phyloP scores from a whole-genome alignment of 2,329 filamentous ascomycete species.

The Xylariomycetidae sp. region DNA sequence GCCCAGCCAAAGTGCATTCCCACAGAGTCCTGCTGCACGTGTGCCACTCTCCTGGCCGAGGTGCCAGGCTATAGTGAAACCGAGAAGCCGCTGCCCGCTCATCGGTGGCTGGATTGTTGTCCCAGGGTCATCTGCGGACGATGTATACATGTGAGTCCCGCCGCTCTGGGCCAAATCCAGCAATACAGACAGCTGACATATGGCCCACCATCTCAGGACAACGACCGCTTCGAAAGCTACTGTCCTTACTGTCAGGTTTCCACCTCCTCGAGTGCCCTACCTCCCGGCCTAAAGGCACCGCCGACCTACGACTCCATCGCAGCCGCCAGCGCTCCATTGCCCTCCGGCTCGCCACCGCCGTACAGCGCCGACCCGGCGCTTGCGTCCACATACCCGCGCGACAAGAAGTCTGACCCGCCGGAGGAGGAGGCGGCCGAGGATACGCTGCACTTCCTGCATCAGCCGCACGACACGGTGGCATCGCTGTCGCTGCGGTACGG shows the following conservation, averaged over 20 bases:
- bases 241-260: conserved; percentile 76
- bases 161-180: too few species aligned
- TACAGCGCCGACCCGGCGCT: too few species aligned
- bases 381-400: too few species aligned
- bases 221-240: conserved; percentile 60
- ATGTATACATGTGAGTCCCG: conserved; percentile 54
- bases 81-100: conserved; percentile 55
- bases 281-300: conserved; percentile 62
- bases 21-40: conserved; percentile 60
- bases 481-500: conserved; percentile 67
- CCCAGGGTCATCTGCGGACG: conserved; percentile 62
- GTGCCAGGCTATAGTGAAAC: conserved; percentile 45
- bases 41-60: conserved; percentile 54
- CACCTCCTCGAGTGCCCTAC: conserved; percentile 41
- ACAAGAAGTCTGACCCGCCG: conserved; percentile 24
- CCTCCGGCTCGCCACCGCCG: conserved; percentile 25
- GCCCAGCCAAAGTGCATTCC: too few species aligned
- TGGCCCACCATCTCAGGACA: too few species aligned
- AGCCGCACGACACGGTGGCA: conserved; percentile 58
- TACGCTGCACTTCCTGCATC: conserved; percentile 68
- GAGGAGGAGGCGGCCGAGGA: conserved; percentile 44
- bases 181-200: too few species aligned
- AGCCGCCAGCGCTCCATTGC: conserved; percentile 22
- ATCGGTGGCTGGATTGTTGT: conserved; percentile 64
- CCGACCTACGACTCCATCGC: conserved; percentile 52